Percentiles rank a stretch among this genome's conserved stretches.
These are phyloP conservation scores for Pleurostoma richardsiae DNA, from an alignment of 2,329 filamentous ascomycete species.

Conservation along the genomic window DNA sequence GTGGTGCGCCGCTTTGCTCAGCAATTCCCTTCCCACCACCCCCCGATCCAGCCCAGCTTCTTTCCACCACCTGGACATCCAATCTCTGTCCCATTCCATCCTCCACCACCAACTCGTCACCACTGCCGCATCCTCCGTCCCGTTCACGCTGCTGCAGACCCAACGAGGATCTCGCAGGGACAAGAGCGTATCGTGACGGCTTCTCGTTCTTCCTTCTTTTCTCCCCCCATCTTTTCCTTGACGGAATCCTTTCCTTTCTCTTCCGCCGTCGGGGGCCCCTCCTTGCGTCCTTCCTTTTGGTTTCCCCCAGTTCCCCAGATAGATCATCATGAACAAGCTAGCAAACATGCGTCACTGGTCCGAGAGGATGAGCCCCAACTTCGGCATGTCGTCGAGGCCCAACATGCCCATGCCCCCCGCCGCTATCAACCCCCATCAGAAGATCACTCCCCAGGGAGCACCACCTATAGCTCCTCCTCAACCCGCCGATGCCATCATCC, in stretches of 20 bases:
- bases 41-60: background rate
- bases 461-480: constrained; percentile 62
- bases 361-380: constrained; percentile 64
- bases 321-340: constrained; percentile 61
- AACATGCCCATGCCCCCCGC: constrained; percentile 53
- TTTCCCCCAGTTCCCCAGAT: background rate
- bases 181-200: background rate
- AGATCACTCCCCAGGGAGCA: constrained; percentile 45
- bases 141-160: too few relatives aligned
- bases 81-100: background rate
- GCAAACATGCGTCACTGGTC: constrained; percentile 69
- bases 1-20: too few relatives aligned
- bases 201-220: background rate
- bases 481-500: constrained; percentile 71
- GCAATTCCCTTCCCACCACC: too few relatives aligned
- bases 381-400: constrained; percentile 56
- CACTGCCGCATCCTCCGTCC: background rate
- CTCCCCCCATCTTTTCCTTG: background rate
- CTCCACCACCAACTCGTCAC: constrained; percentile 11
- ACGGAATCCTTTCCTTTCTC: background rate
- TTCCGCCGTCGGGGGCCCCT: background rate
- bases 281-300: background rate
- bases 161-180: constrained; percentile 6
- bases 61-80: constrained; percentile 3
- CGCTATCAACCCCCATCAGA: constrained; percentile 51